Conservation (phyloP, 176 grass and related monocot species). For the Zizania latifolia region DNA sequence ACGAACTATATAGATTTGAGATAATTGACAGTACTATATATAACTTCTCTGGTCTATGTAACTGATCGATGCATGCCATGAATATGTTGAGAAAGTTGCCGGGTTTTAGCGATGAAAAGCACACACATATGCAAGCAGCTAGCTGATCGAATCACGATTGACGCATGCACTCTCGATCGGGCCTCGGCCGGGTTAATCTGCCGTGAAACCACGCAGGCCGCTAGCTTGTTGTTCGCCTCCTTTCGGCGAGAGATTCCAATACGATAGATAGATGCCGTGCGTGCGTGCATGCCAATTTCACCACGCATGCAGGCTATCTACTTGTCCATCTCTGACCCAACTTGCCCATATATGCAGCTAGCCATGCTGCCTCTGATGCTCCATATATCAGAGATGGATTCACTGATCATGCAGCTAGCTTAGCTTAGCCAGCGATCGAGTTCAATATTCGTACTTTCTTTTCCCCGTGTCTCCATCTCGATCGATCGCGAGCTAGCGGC, state of each 20-base stretch:
- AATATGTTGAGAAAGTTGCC: conserved; percentile 5
- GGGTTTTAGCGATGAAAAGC: neutral
- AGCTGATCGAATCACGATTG: neutral
- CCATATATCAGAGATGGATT: too few species aligned
- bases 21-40: too few species aligned
- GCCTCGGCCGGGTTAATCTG: neutral
- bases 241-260: neutral
- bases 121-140: neutral
- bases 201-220: neutral
- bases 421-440: too few species aligned
- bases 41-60: neutral
- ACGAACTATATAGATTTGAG: too few species aligned
- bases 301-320: neutral
- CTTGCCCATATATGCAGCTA: neutral
- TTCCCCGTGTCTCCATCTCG: neutral
- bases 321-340: neutral
- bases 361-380: too few species aligned
- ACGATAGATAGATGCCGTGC: neutral
- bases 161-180: neutral
- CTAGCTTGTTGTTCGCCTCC: neutral
- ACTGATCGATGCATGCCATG: too few species aligned
- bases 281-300: neutral
- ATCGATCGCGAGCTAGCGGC: neutral
- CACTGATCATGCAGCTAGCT: too few species aligned
- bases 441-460: neutral